phyloP scores from a whole-genome alignment of 345 rosid genomes.

The Gossypium stocksii region DNA sequence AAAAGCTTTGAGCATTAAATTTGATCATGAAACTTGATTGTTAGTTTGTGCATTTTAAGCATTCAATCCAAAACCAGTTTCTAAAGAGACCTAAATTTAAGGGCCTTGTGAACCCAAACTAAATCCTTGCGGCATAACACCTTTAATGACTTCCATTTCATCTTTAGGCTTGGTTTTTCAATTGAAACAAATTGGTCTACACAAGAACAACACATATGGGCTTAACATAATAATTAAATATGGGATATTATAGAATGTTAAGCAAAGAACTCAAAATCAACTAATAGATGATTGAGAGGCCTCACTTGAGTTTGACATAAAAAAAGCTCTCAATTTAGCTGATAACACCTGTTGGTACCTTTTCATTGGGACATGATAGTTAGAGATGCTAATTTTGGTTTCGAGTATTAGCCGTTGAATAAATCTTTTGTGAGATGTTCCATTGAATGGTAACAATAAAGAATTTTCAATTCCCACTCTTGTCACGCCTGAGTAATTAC shows the following conservation, averaged over 20 bases:
- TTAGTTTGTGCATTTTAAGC: background rate
- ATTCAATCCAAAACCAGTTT: background rate
- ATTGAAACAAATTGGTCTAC: background rate
- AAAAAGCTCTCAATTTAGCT: background rate
- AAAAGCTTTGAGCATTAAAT: background rate
- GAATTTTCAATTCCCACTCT: conserved; percentile 94
- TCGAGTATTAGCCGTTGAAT: background rate
- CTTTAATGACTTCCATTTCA: background rate
- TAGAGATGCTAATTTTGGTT: background rate
- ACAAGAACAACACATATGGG: background rate
- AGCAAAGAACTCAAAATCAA: background rate
- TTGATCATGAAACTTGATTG: background rate
- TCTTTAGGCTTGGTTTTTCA: background rate
- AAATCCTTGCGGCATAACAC: background rate
- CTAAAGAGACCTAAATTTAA: background rate
- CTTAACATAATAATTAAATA: background rate
- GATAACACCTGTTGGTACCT: background rate
- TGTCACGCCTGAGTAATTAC: conserved; percentile 88
- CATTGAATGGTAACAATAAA: conserved; percentile 79
- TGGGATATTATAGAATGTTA: background rate
- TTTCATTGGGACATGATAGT: background rate
- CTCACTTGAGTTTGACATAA: background rate
- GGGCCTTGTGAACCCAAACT: background rate
- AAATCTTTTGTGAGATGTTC: conserved; percentile 11
- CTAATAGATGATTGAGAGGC: background rate